phyloP scores from a whole-genome alignment of 331 rosid species.

The Arachis monticola region DNA sequence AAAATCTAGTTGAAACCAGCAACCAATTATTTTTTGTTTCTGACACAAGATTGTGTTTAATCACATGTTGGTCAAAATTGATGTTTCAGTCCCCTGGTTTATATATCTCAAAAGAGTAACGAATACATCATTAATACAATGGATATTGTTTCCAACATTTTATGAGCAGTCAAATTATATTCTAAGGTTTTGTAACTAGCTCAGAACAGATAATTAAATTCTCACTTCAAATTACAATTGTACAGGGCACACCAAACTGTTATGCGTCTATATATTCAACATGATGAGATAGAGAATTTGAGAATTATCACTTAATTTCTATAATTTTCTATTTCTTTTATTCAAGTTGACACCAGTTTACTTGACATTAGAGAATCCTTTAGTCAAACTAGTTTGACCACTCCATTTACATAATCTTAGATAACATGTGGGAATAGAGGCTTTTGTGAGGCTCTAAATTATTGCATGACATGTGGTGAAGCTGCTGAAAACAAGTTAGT shows the following conservation, averaged over 20 bases:
- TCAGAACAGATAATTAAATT: constrained; percentile 9
- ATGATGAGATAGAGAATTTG: background rate
- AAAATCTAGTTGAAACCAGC: constrained; percentile 20
- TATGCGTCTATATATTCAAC: background rate
- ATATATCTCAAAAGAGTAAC: background rate
- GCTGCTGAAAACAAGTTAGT: constrained; percentile 17
- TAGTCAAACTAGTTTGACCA: too few species aligned
- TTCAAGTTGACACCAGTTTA: background rate
- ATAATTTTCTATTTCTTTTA: background rate
- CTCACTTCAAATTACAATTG: background rate
- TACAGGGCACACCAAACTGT: background rate
- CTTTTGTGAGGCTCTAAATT: constrained; percentile 22
- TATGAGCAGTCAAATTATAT: constrained; percentile 4
- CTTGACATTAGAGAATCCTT: background rate
- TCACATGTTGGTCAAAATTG: background rate
- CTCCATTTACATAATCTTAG: background rate
- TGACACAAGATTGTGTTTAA: constrained; percentile 12
- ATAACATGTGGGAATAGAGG: constrained; percentile 7
- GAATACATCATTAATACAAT: background rate
- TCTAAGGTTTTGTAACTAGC: background rate
- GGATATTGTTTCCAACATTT: constrained; percentile 16
- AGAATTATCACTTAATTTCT: background rate
- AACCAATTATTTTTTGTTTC: constrained; percentile 25
- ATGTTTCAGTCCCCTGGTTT: constrained; percentile 21
- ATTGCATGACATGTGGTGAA: constrained; percentile 14